Evolutionary conservation across 2,329 filamentous ascomycete genomes (phyloP).

Genomic region (Stenocarpella maydis): DNA sequence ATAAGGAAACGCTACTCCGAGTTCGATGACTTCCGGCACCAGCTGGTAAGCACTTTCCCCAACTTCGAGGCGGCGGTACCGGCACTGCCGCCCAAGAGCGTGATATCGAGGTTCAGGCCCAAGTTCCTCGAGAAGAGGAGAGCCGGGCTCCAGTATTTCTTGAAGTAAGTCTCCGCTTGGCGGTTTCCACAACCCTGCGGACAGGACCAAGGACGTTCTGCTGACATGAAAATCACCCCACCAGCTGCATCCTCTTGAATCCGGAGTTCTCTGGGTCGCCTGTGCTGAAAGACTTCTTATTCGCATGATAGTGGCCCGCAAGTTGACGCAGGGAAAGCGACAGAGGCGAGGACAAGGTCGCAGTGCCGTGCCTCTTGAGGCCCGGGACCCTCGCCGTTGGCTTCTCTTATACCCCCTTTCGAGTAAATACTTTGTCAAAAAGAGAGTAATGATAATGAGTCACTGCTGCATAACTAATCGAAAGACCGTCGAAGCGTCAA

Average conservation of each 20-base stretch:
- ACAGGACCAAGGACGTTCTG: not conserved
- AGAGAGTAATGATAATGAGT: constrained; percentile 35
- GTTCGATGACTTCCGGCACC: constrained; percentile 82
- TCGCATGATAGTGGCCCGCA: constrained; percentile 56
- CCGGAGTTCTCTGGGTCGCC: constrained; percentile 94
- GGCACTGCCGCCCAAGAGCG: constrained; percentile 87
- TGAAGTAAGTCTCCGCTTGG: constrained; percentile 72
- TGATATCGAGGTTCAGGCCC: constrained; percentile 85
- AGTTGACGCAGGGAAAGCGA: not conserved
- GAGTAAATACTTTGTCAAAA: constrained; percentile 26
- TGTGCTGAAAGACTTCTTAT: constrained; percentile 89
- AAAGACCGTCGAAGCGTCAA: not conserved
- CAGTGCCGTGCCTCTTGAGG: not conserved
- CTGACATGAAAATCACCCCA: constrained; percentile 35
- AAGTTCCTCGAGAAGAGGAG: constrained; percentile 87
- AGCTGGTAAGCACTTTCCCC: constrained; percentile 82
- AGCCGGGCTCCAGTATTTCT: constrained; percentile 86
- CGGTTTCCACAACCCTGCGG: not conserved
- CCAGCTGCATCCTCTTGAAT: constrained; percentile 87
- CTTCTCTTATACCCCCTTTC: constrained; percentile 31
- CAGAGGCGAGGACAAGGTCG: not conserved
- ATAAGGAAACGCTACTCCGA: constrained; percentile 86
- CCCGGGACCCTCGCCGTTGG: not conserved
- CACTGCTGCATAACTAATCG: not conserved
- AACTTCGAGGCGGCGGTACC: constrained; percentile 86